phyloP scores from a whole-genome alignment of 2,329 filamentous ascomycete genomes.

The Penicillium sp. region DNA sequence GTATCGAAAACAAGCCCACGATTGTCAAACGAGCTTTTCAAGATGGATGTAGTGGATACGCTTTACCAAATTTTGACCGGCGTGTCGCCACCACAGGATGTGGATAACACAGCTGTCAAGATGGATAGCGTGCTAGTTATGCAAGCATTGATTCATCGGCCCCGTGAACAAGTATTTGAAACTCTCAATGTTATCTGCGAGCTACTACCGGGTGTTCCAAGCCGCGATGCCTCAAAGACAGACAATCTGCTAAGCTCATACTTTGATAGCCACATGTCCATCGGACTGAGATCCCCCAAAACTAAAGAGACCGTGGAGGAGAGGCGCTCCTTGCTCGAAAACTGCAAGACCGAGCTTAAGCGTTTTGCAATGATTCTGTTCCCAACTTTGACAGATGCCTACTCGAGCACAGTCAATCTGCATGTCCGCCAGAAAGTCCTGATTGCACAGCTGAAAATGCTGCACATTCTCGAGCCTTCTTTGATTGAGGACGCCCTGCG shows the following conservation, averaged over 20 bases:
- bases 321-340: conserved; percentile 73
- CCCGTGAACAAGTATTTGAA: conserved; percentile 93
- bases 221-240: conserved; percentile 51
- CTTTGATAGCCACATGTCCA: conserved; percentile 47
- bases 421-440: conserved; percentile 93
- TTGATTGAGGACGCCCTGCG: conserved; percentile 84
- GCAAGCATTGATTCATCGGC: conserved; percentile 95
- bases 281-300: conserved; percentile 34
- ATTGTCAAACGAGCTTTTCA: conserved; percentile 85
- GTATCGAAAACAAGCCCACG: conserved; percentile 84
- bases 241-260: conserved; percentile 48
- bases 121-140: conserved; percentile 97
- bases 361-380: conserved; percentile 91
- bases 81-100: conserved; percentile 80
- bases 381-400: conserved; percentile 92
- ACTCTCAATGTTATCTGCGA: conserved; percentile 97
- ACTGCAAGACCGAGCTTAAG: conserved; percentile 82
- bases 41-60: conserved; percentile 95
- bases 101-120: conserved; percentile 56
- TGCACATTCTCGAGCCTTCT: conserved; percentile 83
- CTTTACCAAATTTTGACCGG: conserved; percentile 96
- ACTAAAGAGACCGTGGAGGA: conserved; percentile 66
- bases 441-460: conserved; percentile 94
- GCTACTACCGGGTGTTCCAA: conserved; percentile 73
- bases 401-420: conserved; percentile 95